Evolutionary conservation across 2,329 filamentous ascomycete species (phyloP).

Genomic region (Aplosporella prunicola): DNA sequence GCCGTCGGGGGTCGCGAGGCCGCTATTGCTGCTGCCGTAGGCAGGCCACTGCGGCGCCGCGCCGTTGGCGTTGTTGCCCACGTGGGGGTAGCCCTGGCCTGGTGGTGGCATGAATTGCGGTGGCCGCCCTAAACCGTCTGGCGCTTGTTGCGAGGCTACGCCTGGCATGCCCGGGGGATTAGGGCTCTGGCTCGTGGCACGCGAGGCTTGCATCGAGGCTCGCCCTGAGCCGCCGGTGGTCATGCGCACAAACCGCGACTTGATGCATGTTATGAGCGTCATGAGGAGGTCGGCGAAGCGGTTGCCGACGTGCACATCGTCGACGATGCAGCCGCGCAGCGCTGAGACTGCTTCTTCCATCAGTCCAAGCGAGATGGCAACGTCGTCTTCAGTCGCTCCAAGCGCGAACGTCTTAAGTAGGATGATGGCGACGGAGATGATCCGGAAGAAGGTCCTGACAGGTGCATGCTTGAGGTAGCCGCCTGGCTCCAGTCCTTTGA

Average conservation of each 20-base stretch:
- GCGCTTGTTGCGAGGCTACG: constrained; percentile 9
- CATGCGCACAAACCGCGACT: constrained; percentile 58
- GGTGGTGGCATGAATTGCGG: too few relatives aligned
- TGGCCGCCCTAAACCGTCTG: too few relatives aligned
- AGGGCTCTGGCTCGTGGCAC: constrained; percentile 5
- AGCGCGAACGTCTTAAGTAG: constrained; percentile 75
- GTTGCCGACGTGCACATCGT: constrained; percentile 78
- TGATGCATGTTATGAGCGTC: constrained; percentile 62
- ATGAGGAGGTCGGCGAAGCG: constrained; percentile 77
- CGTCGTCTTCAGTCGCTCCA: constrained; percentile 68
- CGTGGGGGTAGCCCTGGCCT: constrained; percentile 3
- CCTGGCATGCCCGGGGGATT: constrained; percentile 6
- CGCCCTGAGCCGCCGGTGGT: constrained; percentile 39
- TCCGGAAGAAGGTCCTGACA: constrained; percentile 76
- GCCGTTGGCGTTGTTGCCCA: background rate
- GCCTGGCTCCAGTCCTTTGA: constrained; percentile 63
- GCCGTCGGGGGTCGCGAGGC: constrained; percentile 41
- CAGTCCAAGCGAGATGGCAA: constrained; percentile 63
- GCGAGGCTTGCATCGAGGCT: constrained; percentile 23
- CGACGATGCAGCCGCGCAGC: constrained; percentile 67
- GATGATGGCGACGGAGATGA: constrained; percentile 79
- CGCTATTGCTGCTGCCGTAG: constrained; percentile 41
- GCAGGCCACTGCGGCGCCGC: constrained; percentile 2
- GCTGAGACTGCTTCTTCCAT: constrained; percentile 68
- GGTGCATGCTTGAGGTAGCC: constrained; percentile 75